Conservation (phyloP, 768 basidiomycete genomes). For the Pulveroboletus frians region DNA sequence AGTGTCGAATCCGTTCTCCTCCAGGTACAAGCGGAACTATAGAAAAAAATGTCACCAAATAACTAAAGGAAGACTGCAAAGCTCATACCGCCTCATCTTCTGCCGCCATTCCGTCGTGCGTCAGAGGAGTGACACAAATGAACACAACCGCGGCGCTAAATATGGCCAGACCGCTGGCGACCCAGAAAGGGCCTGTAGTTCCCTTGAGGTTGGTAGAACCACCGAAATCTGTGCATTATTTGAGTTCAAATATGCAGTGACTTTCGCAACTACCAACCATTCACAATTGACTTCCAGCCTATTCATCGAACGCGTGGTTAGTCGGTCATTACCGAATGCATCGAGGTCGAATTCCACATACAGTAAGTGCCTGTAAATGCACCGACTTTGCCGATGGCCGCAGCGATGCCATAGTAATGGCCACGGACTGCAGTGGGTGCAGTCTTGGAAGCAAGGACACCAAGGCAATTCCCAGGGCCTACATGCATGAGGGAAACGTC, state of each 20-base stretch:
- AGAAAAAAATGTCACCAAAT: not conserved
- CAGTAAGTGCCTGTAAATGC: slow-evolving; percentile 82
- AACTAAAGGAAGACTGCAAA: not conserved
- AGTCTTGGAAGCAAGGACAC: slow-evolving; percentile 79
- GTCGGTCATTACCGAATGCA: not conserved
- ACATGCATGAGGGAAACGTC: slow-evolving; percentile 1
- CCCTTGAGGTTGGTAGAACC: slow-evolving; percentile 47
- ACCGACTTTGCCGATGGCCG: slow-evolving; percentile 81
- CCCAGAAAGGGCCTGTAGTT: slow-evolving; percentile 85
- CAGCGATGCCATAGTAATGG: slow-evolving; percentile 81
- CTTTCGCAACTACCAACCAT: slow-evolving; percentile 35
- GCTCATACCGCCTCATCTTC: slow-evolving; percentile 62
- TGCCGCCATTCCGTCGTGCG: slow-evolving; percentile 70
- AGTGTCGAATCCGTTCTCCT: slow-evolving; percentile 74
- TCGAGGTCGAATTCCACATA: slow-evolving; percentile 30
- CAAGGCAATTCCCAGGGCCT: slow-evolving; percentile 83
- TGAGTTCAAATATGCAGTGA: not conserved
- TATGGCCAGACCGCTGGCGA: slow-evolving; percentile 80
- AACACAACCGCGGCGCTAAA: slow-evolving; percentile 70
- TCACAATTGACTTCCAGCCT: slow-evolving; percentile 67
- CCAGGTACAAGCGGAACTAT: slow-evolving; percentile 80
- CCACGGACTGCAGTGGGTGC: slow-evolving; percentile 84
- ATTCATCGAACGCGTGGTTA: slow-evolving; percentile 1
- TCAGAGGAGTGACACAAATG: slow-evolving; percentile 69
- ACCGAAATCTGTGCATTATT: slow-evolving; percentile 48